Evolutionary conservation across 495 filamentous ascomycete species (phyloP).

Genomic region (Talaromyces stipitatus): DNA sequence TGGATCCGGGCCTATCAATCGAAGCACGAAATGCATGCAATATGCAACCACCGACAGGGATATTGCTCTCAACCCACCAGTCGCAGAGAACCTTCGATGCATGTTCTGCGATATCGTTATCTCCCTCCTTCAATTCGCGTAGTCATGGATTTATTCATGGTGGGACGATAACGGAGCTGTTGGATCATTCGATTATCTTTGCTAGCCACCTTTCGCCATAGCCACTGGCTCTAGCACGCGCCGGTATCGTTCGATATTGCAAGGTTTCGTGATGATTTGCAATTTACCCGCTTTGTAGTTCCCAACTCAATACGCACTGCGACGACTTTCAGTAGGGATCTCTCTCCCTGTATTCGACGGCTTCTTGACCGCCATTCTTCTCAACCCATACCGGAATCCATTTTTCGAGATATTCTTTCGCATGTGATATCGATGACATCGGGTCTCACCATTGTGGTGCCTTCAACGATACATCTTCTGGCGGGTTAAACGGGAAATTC

Average conservation of each 20-base stretch:
- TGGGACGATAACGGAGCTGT: not conserved
- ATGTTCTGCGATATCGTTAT: slow-evolving; percentile 7
- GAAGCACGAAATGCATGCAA: not conserved
- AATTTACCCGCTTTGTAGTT: slow-evolving; percentile 6
- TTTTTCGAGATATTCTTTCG: not conserved
- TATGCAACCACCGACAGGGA: slow-evolving; percentile 5
- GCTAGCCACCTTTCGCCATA: not conserved
- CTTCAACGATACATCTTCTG: not conserved
- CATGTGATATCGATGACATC: slow-evolving; percentile 6
- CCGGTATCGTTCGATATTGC: not conserved
- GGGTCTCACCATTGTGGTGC: not conserved
- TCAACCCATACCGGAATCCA: not conserved
- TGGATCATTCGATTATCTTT: not conserved
- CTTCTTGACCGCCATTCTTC: slow-evolving; percentile 3
- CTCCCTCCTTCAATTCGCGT: not conserved
- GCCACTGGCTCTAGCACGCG: slow-evolving; percentile 4
- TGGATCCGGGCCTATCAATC: not conserved
- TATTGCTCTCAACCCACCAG: not conserved
- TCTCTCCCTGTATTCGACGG: not conserved
- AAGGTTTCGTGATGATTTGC: slow-evolving; percentile 1
- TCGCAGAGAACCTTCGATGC: slow-evolving; percentile 1
- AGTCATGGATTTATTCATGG: not conserved
- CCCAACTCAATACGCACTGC: not conserved
- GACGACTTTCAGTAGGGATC: not conserved
- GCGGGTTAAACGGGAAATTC: not conserved